Conservation (phyloP, 2,329 filamentous ascomycete species). For the Dryadomyces quercivorus region DNA sequence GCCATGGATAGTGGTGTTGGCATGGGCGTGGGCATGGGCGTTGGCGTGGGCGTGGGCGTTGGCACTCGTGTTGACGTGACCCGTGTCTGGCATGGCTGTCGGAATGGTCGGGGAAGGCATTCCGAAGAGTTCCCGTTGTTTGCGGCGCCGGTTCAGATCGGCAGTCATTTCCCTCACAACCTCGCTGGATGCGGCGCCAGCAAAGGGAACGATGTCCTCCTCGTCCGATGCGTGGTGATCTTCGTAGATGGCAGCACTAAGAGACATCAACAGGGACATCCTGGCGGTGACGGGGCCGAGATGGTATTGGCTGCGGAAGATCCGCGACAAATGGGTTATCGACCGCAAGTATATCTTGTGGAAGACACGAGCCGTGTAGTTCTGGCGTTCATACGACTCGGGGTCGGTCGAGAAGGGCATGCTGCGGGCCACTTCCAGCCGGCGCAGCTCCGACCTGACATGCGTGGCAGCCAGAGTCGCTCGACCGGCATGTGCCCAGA, state of each 20-base stretch:
- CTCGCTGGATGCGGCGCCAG: slow-evolving; percentile 1
- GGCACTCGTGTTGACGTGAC: no score
- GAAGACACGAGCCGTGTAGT: slow-evolving; percentile 2
- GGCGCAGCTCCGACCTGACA: slow-evolving; percentile 1
- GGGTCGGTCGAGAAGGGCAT: slow-evolving; percentile 1
- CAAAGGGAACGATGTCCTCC: neutral
- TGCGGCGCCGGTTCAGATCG: neutral
- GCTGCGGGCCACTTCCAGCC: slow-evolving; percentile 2
- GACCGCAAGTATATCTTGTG: slow-evolving; percentile 1
- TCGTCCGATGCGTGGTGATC: neutral
- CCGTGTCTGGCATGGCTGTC: no score
- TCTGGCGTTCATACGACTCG: neutral
- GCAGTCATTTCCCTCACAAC: neutral
- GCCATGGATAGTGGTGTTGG: no score
- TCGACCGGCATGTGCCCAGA: slow-evolving; percentile 6
- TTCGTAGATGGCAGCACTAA: neutral
- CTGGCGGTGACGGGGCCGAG: slow-evolving; percentile 6
- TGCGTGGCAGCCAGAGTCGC: slow-evolving; percentile 5
- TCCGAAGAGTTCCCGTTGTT: neutral
- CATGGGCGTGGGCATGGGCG: no score
- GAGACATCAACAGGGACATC: slow-evolving; percentile 3
- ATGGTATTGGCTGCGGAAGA: slow-evolving; percentile 4
- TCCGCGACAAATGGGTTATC: neutral
- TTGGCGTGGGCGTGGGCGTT: no score
- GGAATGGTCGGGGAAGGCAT: neutral